Conservation (phyloP, 768 basidiomycete species). For the Gymnopilus dilepis region DNA sequence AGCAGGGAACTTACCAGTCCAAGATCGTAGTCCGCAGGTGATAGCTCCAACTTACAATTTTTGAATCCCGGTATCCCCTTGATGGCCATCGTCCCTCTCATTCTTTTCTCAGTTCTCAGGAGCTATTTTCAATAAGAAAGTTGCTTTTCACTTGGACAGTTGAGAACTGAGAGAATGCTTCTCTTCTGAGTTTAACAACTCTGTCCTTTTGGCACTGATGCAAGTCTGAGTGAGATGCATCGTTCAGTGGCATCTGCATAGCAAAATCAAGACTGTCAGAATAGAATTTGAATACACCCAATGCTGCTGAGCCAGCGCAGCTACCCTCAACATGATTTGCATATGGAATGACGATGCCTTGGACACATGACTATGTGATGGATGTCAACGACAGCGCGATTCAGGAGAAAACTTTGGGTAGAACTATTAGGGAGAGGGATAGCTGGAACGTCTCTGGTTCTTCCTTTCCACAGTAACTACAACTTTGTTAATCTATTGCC, state of each 20-base stretch:
- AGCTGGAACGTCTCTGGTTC: neutral
- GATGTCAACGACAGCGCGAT: neutral
- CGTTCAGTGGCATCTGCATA: neutral
- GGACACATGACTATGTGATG: neutral
- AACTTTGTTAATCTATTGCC: neutral
- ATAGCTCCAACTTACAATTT: no score
- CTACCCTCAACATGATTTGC: neutral
- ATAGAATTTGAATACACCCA: neutral
- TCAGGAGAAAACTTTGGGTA: neutral
- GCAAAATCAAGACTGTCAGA: neutral
- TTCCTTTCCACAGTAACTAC: neutral
- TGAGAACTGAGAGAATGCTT: no score
- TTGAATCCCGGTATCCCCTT: no score
- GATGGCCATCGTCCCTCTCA: no score
- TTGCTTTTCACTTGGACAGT: no score
- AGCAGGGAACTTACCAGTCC: no score
- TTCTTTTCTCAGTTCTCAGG: no score
- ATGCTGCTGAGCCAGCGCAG: neutral
- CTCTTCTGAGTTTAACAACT: no score
- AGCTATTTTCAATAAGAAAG: no score
- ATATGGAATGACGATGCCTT: neutral
- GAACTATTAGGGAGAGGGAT: neutral
- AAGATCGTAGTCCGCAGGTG: no score
- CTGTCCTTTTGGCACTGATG: no score
- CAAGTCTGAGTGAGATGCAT: neutral